A percentile compares a stretch with the other conserved stretches of the same genome.
Evolutionary conservation across 2,329 filamentous ascomycete genomes (phyloP).

Genomic region (Harringtonia lauricola): DNA sequence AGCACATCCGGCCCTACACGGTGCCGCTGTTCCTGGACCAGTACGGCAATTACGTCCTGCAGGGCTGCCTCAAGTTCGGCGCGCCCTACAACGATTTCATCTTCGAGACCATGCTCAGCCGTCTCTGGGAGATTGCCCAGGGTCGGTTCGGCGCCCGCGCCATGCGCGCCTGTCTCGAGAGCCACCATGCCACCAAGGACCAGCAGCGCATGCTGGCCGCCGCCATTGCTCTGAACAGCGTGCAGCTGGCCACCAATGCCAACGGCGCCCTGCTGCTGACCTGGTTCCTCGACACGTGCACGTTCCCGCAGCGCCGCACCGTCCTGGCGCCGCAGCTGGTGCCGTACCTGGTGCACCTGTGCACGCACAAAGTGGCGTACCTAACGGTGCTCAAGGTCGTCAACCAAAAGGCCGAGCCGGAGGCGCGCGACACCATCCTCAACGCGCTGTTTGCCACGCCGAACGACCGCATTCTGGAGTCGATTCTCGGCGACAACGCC

Average conservation of each 20-base stretch:
- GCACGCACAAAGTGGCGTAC: constrained; percentile 97
- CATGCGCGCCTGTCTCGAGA: constrained; percentile 94
- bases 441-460: constrained; percentile 87
- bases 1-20: constrained; percentile 74
- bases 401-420: constrained; percentile 90
- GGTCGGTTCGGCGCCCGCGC: constrained; percentile 90
- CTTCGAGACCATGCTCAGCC: constrained; percentile 91
- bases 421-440: constrained; percentile 81
- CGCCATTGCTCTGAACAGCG: constrained; percentile 90
- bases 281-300: constrained; percentile 98
- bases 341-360: constrained; percentile 85
- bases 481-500: constrained; percentile 80
- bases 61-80: constrained; percentile 89
- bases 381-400: constrained; percentile 96
- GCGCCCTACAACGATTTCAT: constrained; percentile 89
- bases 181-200: constrained; percentile 87
- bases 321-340: constrained; percentile 87
- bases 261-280: constrained; percentile 90
- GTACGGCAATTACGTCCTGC: constrained; percentile 96
- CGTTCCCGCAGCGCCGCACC: constrained; percentile 80
- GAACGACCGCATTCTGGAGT: constrained; percentile 77
- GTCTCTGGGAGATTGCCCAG: constrained; percentile 88
- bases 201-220: constrained; percentile 93
- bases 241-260: constrained; percentile 89
- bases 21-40: constrained; percentile 92